Conservation (phyloP, 2,329 filamentous ascomycete genomes). For the Myrmaecium sp. region DNA sequence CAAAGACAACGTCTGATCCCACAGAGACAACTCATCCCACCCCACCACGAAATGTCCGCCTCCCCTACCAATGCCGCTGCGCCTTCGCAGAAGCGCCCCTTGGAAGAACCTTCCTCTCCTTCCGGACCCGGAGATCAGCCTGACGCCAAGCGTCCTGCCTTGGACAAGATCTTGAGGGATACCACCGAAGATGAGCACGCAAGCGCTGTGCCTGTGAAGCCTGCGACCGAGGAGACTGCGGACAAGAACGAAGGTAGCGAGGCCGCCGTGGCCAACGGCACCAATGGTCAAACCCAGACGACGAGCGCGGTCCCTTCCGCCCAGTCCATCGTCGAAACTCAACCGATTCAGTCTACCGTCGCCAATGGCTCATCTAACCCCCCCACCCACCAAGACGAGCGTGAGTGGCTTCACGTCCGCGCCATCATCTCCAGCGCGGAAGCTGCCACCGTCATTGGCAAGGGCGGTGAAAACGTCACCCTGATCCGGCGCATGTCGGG, state of each 20-base stretch:
- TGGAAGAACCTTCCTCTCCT: slow-evolving; percentile 93
- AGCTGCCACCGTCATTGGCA: slow-evolving; percentile 94
- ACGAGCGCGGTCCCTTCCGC: neutral
- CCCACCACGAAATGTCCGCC: slow-evolving; percentile 23
- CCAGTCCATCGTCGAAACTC: slow-evolving; percentile 16
- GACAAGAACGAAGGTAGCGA: slow-evolving; percentile 24
- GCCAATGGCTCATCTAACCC: slow-evolving; percentile 38
- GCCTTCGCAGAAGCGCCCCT: slow-evolving; percentile 72
- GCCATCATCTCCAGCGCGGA: slow-evolving; percentile 95
- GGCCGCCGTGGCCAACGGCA: slow-evolving; percentile 22
- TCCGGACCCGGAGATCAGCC: slow-evolving; percentile 84
- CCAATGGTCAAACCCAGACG: slow-evolving; percentile 21
- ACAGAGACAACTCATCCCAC: too few relatives aligned
- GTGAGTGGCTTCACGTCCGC: slow-evolving; percentile 89
- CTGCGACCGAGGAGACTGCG: slow-evolving; percentile 13
- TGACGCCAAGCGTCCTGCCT: slow-evolving; percentile 87
- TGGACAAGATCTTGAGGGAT: slow-evolving; percentile 76
- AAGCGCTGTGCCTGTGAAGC: slow-evolving; percentile 18
- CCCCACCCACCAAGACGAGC: slow-evolving; percentile 59
- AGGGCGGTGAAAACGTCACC: slow-evolving; percentile 95
- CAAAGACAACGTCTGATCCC: too few relatives aligned
- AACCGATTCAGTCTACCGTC: slow-evolving; percentile 41
- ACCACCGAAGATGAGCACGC: slow-evolving; percentile 32
- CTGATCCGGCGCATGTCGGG: slow-evolving; percentile 90
- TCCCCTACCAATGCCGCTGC: slow-evolving; percentile 29